These are phyloP conservation scores for Cryphonectria radicalis DNA, from an alignment of 2,329 filamentous ascomycete genomes.

Conservation along the genomic window DNA sequence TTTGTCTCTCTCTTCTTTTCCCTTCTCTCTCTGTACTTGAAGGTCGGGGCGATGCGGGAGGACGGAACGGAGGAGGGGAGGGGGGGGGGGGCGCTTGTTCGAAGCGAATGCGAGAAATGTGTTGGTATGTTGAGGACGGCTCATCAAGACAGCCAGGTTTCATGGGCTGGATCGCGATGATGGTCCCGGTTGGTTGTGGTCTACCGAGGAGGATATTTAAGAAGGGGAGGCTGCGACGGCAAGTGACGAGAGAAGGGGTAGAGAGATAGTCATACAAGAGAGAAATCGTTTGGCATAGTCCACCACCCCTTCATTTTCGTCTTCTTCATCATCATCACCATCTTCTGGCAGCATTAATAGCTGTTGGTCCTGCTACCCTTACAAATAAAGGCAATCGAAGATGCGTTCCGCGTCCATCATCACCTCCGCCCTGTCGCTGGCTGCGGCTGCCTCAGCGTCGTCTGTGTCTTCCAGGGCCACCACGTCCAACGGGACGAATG, in stretches of 20 bases:
- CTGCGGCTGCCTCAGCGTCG: conserved; percentile 15
- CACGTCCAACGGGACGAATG: conserved; percentile 24
- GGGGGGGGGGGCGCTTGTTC: background rate
- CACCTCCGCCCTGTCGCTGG: conserved; percentile 16
- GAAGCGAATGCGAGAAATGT: conserved; percentile 8
- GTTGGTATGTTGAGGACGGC: background rate
- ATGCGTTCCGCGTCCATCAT: conserved; percentile 20
- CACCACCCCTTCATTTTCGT: background rate
- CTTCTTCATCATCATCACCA: background rate
- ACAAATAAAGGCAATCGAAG: background rate
- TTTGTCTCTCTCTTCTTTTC: too few relatives aligned
- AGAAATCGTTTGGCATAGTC: background rate
- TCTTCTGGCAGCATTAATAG: background rate
- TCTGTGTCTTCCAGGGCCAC: conserved; percentile 13
- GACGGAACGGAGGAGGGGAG: background rate
- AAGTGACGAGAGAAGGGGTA: background rate
- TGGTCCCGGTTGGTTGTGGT: background rate
- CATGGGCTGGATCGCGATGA: background rate
- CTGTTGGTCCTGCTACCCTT: background rate
- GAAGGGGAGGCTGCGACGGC: background rate
- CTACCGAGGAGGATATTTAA: background rate
- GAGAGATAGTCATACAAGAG: background rate
- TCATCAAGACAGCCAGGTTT: background rate
- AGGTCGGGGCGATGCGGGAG: background rate
- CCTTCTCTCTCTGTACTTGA: background rate